A percentile compares a stretch with the other conserved stretches of the same genome.
phyloP scores from a whole-genome alignment of 352 stramenopile species.

The Phytophthora aleatoria region DNA sequence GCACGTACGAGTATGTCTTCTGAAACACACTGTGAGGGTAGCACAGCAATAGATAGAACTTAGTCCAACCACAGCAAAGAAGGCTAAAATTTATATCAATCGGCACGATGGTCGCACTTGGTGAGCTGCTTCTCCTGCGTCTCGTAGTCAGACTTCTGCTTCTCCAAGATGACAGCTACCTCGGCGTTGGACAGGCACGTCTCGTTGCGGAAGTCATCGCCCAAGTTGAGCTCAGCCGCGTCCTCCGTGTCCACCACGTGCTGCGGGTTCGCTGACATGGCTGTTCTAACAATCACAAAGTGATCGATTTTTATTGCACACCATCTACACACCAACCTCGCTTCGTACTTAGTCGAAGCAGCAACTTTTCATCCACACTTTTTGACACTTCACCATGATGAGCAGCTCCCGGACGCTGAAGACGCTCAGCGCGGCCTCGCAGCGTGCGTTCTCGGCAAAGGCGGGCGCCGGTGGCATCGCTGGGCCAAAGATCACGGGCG shows the following conservation, averaged over 20 bases:
- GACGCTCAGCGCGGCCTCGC: slow-evolving; percentile 24
- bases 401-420: slow-evolving; percentile 34
- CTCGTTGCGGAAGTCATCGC: slow-evolving; percentile 89
- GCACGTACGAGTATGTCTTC: slow-evolving; percentile 92
- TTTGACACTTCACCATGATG: slow-evolving; percentile 28
- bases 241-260: slow-evolving; percentile 91
- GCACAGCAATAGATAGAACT: neutral
- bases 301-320: slow-evolving; percentile 5
- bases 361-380: slow-evolving; percentile 16
- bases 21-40: slow-evolving; percentile 76
- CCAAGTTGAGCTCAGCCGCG: slow-evolving; percentile 88
- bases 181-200: slow-evolving; percentile 91
- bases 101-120: slow-evolving; percentile 38
- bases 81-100: neutral
- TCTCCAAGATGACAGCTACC: slow-evolving; percentile 90
- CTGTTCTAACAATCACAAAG: slow-evolving; percentile 12
- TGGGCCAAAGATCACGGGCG: slow-evolving; percentile 82
- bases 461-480: slow-evolving; percentile 47
- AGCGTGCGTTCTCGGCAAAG: slow-evolving; percentile 54
- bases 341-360: neutral
- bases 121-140: slow-evolving; percentile 91
- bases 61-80: neutral
- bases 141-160: slow-evolving; percentile 92
- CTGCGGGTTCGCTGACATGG: slow-evolving; percentile 84
- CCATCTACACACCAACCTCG: slow-evolving; percentile 9